A percentile compares a stretch with the other conserved stretches of the same genome.
Evolutionary conservation across 2,329 filamentous ascomycete species (phyloP).

Genomic region (Fragosphaeria purpurea): DNA sequence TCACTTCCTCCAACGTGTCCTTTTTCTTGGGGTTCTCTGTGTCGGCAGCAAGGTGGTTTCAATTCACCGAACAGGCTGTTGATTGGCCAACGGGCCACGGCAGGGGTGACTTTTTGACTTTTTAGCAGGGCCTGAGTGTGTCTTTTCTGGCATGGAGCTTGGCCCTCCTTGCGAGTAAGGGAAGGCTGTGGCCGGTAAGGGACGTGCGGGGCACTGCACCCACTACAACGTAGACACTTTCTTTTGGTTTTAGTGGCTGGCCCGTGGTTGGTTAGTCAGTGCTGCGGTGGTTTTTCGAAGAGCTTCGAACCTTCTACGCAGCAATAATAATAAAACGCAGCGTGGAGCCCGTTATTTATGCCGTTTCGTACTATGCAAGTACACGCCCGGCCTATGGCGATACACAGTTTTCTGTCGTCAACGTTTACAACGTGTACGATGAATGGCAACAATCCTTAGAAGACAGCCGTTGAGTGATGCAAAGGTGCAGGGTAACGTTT

Average conservation of each 20-base stretch:
- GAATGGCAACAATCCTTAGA: too few species aligned
- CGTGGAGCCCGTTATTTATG: too few species aligned
- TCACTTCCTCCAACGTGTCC: conserved; percentile 15
- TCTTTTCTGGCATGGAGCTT: neutral
- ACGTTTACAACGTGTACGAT: too few species aligned
- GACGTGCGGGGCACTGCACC: too few species aligned
- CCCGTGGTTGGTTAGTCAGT: neutral
- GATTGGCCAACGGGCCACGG: conserved; percentile 1
- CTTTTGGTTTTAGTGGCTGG: neutral
- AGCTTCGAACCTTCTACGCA: conserved; percentile 14
- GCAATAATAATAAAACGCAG: neutral
- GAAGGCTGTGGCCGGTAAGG: too few species aligned
- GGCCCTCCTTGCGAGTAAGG: neutral
- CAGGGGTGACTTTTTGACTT: too few species aligned
- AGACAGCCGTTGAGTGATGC: too few species aligned
- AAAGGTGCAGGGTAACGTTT: too few species aligned
- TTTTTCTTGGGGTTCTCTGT: conserved; percentile 9
- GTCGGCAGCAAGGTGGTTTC: neutral
- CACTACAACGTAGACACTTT: neutral
- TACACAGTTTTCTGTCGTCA: too few species aligned
- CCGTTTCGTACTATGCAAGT: too few species aligned
- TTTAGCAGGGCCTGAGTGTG: neutral
- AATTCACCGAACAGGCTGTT: conserved; percentile 2
- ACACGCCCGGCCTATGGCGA: too few species aligned
- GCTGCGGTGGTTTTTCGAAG: conserved; percentile 4